Base-by-base conservation (phyloP, 306 rosid species). In the Luffa aegyptiaca region DNA sequence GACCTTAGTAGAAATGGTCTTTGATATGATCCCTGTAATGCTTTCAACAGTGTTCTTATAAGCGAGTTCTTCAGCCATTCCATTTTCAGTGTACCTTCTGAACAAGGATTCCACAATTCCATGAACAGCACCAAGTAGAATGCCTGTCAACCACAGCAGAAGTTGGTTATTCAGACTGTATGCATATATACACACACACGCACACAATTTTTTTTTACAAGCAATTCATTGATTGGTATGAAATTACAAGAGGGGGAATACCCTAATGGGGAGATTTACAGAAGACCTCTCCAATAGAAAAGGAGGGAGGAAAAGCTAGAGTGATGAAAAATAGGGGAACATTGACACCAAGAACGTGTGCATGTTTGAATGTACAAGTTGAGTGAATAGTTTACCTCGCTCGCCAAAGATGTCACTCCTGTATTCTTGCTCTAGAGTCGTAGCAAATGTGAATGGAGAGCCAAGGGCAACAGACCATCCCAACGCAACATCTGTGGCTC, bases 401-500 rank as follows among this genome's bases (percentile, higher is more conserved):
- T 95, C 99, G 35, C 98, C 99, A 85, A 93, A 95, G 84, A 95
- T 93, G 86, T 95, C 99, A 86, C 99, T 95, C 87, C 66, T 93
- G 89, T 95, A 95, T 82, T 95, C 99, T 86, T 88, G 90, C 92
- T 95, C 99, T 48, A 95, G 84, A 16, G 99, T 91, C 64, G 99
- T 95, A 68, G 88, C 97, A 79, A 95, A 95, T 81, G 99, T 90
- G 88, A 95, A 95, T 26, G 99, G 99, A 80, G 99, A 95, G 53
- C 99, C 99, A 76, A 96, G 97, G 84, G 99, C 98, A 86, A 93
- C 89, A 3, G 98, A 96, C 99, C 99, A 96, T 59, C 92, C 99
- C 83, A 96, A 61, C 59, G 99, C 99, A 80, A 93, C 97, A 86
- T 96, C 91, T 55, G 98, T 90, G 62, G 99, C 99, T 81, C 96